Conservation (phyloP, 148 eudicot species). For the Rhododendron henanense region DNA sequence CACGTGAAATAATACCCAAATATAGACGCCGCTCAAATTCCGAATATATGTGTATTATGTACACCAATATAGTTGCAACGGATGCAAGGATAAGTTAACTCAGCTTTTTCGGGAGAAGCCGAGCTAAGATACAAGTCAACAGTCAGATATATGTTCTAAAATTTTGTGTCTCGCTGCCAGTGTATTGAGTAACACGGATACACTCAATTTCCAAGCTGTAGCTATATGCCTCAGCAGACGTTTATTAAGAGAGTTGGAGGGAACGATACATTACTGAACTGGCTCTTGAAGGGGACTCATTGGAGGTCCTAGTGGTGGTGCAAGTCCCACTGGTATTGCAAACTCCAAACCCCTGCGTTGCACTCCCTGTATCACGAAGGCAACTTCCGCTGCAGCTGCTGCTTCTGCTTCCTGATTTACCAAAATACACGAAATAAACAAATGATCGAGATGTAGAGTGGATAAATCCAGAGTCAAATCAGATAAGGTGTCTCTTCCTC, state of each 20-base stretch:
- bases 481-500: neutral
- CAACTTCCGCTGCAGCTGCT: conserved; percentile 65
- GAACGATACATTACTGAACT: conserved; percentile 18
- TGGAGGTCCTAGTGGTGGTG: conserved; percentile 22
- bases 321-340: conserved; percentile 46
- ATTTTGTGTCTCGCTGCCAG: neutral
- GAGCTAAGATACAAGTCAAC: conserved; percentile 3
- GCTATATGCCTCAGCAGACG: neutral
- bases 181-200: neutral
- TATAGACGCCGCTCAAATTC: neutral
- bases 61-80: neutral
- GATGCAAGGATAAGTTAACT: neutral
- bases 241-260: neutral
- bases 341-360: conserved; percentile 62
- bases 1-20: neutral
- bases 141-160: neutral
- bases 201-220: neutral
- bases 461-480: neutral
- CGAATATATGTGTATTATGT: neutral
- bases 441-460: neutral
- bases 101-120: neutral
- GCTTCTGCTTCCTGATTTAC: conserved; percentile 57
- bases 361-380: conserved; percentile 66
- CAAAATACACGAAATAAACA: neutral
- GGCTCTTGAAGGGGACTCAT: conserved; percentile 29